Conservation (phyloP, 257 asterid genomes). For the Phtheirospermum japonicum region DNA sequence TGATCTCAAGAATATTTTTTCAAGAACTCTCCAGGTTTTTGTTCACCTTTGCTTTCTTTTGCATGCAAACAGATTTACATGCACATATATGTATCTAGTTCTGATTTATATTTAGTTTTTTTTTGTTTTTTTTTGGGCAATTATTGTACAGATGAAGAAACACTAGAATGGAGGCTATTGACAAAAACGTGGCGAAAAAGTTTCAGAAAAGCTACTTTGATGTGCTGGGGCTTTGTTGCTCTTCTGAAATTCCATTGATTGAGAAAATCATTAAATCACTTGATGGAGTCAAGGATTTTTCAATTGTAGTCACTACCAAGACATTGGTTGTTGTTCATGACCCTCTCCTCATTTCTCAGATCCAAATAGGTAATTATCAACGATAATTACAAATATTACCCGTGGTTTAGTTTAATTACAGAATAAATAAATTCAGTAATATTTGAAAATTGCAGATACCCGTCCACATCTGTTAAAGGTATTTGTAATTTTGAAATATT, state of each 20-base stretch:
- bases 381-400: background rate
- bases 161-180: conserved; percentile 5
- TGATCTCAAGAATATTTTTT: no score
- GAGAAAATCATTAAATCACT: conserved; percentile 48
- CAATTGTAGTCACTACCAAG: conserved; percentile 54
- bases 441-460: no score
- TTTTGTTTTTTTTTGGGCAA: background rate
- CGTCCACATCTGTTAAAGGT: no score
- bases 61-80: background rate
- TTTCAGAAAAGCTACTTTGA: conserved; percentile 77
- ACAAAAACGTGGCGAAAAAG: conserved; percentile 26
- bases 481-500: no score
- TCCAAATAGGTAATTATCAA: conserved; percentile 45
- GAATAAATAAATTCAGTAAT: no score
- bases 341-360: conserved; percentile 40
- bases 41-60: background rate
- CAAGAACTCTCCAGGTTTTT: no score
- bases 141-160: background rate
- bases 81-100: background rate
- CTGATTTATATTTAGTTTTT: no score
- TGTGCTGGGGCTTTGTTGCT: conserved; percentile 62
- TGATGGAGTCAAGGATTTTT: conserved; percentile 63
- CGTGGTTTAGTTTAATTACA: no score
- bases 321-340: conserved; percentile 52
- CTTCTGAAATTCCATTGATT: conserved; percentile 31